phyloP scores from a whole-genome alignment of 2,329 filamentous ascomycete genomes.

The Colletotrichum trifolii region DNA sequence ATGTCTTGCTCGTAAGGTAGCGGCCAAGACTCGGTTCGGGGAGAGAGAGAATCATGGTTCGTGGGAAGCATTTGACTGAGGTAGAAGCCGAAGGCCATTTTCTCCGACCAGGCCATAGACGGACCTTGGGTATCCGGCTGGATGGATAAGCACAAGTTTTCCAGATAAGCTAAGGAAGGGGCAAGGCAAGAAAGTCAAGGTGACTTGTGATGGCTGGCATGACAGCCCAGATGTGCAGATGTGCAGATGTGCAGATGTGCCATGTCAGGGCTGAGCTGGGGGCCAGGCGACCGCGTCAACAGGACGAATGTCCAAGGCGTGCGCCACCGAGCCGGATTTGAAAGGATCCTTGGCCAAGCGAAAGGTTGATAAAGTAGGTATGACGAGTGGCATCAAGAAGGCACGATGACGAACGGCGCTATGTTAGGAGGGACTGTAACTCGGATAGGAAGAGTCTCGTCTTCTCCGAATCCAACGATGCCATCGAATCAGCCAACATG shows the following conservation, averaged over 20 bases:
- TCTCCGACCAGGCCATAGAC: conserved; percentile 1
- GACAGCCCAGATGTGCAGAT: conserved; percentile 6
- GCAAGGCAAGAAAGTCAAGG: conserved; percentile 2
- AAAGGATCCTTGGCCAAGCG: conserved; percentile 19
- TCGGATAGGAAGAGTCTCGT: too few relatives aligned
- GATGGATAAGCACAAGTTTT: conserved; percentile 26
- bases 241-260: conserved; percentile 4
- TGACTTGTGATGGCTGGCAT: conserved; percentile 9
- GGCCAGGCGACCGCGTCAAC: neutral
- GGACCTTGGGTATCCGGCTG: conserved; percentile 2
- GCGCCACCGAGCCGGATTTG: conserved; percentile 22
- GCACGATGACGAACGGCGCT: neutral
- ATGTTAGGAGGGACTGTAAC: too few relatives aligned
- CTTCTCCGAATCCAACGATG: too few relatives aligned
- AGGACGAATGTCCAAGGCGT: neutral
- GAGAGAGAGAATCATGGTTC: conserved; percentile 25
- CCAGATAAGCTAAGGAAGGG: conserved; percentile 25
- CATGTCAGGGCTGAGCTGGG: conserved; percentile 13
- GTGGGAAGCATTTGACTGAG: neutral
- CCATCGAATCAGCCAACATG: too few relatives aligned
- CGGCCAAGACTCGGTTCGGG: conserved; percentile 20
- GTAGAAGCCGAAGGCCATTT: conserved; percentile 11
- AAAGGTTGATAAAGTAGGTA: conserved; percentile 9
- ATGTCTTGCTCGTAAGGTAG: conserved; percentile 22
- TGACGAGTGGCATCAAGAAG: conserved; percentile 2